phyloP scores from a whole-genome alignment of 192 early-diverging fungal genomes.

The Backusella tuberculispora region DNA sequence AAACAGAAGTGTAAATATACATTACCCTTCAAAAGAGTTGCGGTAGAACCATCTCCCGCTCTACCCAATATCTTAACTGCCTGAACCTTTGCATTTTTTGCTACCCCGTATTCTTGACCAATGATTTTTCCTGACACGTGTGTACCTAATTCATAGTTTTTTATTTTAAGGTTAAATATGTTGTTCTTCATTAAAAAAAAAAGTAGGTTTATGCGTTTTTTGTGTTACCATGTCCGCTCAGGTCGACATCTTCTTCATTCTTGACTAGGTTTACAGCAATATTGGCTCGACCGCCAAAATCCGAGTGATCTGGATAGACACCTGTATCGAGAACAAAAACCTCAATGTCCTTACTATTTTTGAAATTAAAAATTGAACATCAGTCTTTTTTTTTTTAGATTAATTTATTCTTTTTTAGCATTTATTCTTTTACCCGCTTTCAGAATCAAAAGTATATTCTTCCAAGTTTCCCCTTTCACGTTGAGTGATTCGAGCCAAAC shows the following conservation, averaged over 20 bases:
- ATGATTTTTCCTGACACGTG: slow-evolving; percentile 36
- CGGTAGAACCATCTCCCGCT: slow-evolving; percentile 52
- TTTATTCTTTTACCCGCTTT: slow-evolving; percentile 52
- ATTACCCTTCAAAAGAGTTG: slow-evolving; percentile 49
- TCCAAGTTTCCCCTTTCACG: slow-evolving; percentile 42
- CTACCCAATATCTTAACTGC: slow-evolving; percentile 64
- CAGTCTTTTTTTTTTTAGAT: neutral
- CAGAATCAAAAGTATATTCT: slow-evolving; percentile 59
- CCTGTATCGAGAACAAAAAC: slow-evolving; percentile 73
- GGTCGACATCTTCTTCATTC: slow-evolving; percentile 39
- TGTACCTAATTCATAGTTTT: slow-evolving; percentile 21
- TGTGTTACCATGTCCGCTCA: slow-evolving; percentile 51
- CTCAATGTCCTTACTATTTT: slow-evolving; percentile 51
- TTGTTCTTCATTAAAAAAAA: neutral
- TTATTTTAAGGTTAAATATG: neutral
- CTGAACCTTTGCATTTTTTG: slow-evolving; percentile 60
- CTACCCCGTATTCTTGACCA: slow-evolving; percentile 63
- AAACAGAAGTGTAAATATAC: slow-evolving; percentile 40
- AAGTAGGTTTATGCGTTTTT: neutral
- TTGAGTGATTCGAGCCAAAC: slow-evolving; percentile 48
- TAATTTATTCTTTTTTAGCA: neutral
- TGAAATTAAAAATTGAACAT: neutral
- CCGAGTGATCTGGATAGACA: slow-evolving; percentile 47
- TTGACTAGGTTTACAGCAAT: slow-evolving; percentile 42
- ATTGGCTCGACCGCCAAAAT: slow-evolving; percentile 54